These are phyloP conservation scores for Dioscorea cayenensis DNA, from an alignment of 116 monocot genomes.

Conservation along the genomic window DNA sequence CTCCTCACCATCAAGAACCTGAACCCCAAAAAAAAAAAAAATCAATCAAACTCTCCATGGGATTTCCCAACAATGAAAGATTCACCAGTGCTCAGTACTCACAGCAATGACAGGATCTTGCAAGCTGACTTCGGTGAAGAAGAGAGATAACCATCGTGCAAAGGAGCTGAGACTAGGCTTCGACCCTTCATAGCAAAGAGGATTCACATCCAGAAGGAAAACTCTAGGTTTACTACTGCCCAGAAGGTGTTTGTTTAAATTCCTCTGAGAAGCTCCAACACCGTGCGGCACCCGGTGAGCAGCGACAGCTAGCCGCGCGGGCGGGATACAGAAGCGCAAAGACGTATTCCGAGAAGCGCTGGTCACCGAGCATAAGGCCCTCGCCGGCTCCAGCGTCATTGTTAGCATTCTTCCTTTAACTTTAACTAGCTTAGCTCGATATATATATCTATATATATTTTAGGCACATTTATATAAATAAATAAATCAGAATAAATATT, in stretches of 20 bases:
- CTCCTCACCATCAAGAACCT: conserved; percentile 88
- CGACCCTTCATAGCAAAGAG: conserved; percentile 65
- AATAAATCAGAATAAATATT: too few species aligned
- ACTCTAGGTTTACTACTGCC: conserved; percentile 23
- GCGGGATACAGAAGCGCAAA: too few species aligned
- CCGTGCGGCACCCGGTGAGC: too few species aligned
- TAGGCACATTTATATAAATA: too few species aligned
- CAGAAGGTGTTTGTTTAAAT: conserved; percentile 26
- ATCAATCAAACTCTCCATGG: background rate
- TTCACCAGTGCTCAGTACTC: background rate
- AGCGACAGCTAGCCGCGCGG: too few species aligned
- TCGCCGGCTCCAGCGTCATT: too few species aligned
- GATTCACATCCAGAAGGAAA: conserved; percentile 87
- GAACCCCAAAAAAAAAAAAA: conserved; percentile 1
- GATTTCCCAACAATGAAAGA: background rate
- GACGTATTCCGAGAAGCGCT: too few species aligned
- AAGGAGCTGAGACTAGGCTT: conserved; percentile 61
- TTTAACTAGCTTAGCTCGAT: too few species aligned
- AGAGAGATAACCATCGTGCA: conserved; percentile 66
- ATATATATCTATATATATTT: too few species aligned
- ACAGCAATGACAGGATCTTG: conserved; percentile 77
- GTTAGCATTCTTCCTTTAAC: too few species aligned
- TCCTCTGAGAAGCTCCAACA: background rate
- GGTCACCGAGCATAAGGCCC: too few species aligned
- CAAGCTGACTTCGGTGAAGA: conserved; percentile 72